A percentile compares a stretch with the other conserved stretches of the same genome.
Conservation (phyloP, 2,329 filamentous ascomycete species). For the Pseudogymnoascus sp. region DNA sequence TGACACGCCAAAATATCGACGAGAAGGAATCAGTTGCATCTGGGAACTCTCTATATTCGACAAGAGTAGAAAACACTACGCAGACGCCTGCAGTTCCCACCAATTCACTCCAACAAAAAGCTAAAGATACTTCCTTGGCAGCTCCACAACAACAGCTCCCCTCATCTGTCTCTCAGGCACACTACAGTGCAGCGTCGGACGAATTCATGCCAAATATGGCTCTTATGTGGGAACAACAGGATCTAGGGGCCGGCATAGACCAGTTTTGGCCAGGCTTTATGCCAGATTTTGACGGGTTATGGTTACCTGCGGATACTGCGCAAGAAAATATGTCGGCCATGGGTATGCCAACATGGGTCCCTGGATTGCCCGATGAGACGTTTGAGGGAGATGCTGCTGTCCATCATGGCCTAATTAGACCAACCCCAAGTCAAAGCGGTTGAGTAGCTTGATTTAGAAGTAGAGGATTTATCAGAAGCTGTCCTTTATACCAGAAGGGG, state of each 20-base stretch:
- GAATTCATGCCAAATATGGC: slow-evolving; percentile 5
- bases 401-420: neutral
- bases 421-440: neutral
- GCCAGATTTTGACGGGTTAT: slow-evolving; percentile 5
- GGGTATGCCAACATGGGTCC: slow-evolving; percentile 4
- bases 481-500: no score
- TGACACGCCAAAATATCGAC: slow-evolving; percentile 23
- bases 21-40: slow-evolving; percentile 23
- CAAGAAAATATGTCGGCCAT: neutral
- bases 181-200: neutral
- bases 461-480: no score
- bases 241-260: neutral
- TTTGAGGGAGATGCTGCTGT: neutral
- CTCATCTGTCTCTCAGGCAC: neutral
- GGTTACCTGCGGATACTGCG: slow-evolving; percentile 4
- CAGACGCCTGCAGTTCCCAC: neutral
- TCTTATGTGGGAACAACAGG: slow-evolving; percentile 5
- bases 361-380: neutral
- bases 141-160: neutral
- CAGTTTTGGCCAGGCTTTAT: slow-evolving; percentile 2
- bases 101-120: neutral
- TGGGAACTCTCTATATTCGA: slow-evolving; percentile 8
- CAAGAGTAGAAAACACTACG: slow-evolving; percentile 1
- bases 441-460: no score
- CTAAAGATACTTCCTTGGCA: neutral